These are phyloP conservation scores for Yamagishiella unicocca DNA, from an alignment of 139 green algal genomes.

Conservation along the genomic window DNA sequence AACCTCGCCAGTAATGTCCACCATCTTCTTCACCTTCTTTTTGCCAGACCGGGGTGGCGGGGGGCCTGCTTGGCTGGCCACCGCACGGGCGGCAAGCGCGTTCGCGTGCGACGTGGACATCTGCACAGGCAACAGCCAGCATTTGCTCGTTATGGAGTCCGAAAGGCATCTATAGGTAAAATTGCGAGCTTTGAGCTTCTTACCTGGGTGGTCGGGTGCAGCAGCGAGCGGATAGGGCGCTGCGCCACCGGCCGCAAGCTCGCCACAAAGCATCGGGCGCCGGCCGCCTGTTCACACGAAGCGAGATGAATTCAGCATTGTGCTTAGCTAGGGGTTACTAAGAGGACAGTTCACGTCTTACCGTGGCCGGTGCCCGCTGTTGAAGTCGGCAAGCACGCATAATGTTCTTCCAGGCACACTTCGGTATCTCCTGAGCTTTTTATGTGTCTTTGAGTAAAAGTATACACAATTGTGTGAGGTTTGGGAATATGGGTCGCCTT, in stretches of 20 bases:
- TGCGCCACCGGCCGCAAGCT: slow-evolving; percentile 25
- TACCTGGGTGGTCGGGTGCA: slow-evolving; percentile 27
- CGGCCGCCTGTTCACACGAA: background rate
- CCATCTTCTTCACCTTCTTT: slow-evolving; percentile 65
- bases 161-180: too few relatives aligned
- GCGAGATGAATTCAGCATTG: background rate
- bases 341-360: too few relatives aligned
- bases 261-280: background rate
- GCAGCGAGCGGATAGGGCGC: background rate
- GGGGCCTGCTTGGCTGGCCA: slow-evolving; percentile 12
- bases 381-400: background rate
- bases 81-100: background rate
- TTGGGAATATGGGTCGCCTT: too few relatives aligned
- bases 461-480: too few relatives aligned
- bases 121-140: slow-evolving; percentile 1
- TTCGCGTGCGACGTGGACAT: background rate
- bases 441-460: too few relatives aligned
- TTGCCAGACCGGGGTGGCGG: slow-evolving; percentile 29
- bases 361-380: slow-evolving; percentile 4
- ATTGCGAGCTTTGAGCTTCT: background rate
- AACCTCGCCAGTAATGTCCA: slow-evolving; percentile 59
- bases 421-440: too few relatives aligned
- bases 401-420: background rate
- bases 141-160: too few relatives aligned
- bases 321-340: too few relatives aligned